Percentiles rank a stretch among this genome's conserved stretches.
These are phyloP conservation scores for Brassica juncea DNA, from an alignment of 345 rosid species.

Conservation along the genomic window DNA sequence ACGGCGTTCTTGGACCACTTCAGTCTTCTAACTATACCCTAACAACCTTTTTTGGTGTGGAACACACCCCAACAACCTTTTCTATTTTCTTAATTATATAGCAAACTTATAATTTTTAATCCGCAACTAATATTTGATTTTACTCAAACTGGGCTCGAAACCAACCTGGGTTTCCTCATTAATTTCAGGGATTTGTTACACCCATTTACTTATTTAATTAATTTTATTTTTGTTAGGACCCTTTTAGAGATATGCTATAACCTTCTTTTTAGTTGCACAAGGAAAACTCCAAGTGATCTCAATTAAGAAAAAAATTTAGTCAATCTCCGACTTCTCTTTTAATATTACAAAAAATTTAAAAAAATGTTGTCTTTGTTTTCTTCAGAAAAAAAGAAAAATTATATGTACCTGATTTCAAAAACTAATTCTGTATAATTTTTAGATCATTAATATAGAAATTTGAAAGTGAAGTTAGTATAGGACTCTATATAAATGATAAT, in stretches of 20 bases:
- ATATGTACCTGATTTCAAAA: background rate
- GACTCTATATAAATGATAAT: background rate
- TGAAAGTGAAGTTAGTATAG: background rate
- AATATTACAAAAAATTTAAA: no score
- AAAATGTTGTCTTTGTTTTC: no score
- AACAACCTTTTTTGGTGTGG: no score
- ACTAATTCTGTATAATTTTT: background rate
- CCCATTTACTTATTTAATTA: background rate
- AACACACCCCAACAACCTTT: background rate
- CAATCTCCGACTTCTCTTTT: no score
- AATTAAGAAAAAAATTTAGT: no score
- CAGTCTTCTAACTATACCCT: background rate
- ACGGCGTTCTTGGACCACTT: constrained; percentile 38
- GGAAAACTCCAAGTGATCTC: no score
- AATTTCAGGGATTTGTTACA: constrained; percentile 16
- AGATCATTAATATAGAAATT: background rate
- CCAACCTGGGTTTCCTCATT: constrained; percentile 12
- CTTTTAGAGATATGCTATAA: background rate
- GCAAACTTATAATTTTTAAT: background rate
- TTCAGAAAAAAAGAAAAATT: no score
- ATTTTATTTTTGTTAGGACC: background rate
- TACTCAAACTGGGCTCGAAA: constrained; percentile 2
- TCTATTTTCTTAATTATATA: background rate
- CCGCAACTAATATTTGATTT: background rate
- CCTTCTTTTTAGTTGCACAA: background rate